Evolutionary conservation across 306 rosid genomes (phyloP), one percentile per base, ranked within the genome.

Genomic region (Quercus dentata): DNA sequence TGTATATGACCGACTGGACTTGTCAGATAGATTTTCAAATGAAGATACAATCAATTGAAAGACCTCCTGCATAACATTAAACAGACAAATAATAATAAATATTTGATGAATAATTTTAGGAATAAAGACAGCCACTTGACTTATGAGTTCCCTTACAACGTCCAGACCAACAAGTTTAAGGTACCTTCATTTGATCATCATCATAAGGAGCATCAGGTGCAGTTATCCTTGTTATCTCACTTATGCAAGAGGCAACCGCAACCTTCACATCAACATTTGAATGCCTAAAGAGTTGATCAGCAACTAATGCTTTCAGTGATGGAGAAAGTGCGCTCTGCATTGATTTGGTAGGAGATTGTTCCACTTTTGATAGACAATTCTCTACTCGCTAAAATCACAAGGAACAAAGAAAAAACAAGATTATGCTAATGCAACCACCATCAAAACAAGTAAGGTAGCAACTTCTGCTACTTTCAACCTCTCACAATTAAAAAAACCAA

Each of bases 201-300:
- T 87, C 92, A 77, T 94, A 94, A 38, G 99, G 99, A 68, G 97
- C 97, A 38, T 94, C 99, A 49, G 99, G 97, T 62, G 99, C 99
- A 57, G 94, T 92, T 73, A 94, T 94, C 83, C 99, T 91, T 46
- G 99, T 94, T 75, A 94, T 91, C 85, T 94, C 97, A 62, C 97
- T 92, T 73, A 92, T 89, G 88, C 97, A 94, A 57, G 95, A 85
- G 20, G 99, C 97, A 81, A 94, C 94, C 38, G 97, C 86, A 78
- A 91, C 97, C 82, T 90, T 89, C 41, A 94, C 97, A 84, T 94
- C 97, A 76, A 77, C 65, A 82, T 94, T 81, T 17, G 95, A 54
- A 82, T 92, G 99, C 79, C 83, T 86, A 33, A 94, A 72, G 38
- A 94, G 94, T 56, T 75, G 74, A 5, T 85, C 89, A 10, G 84